phyloP scores from a whole-genome alignment of 108 stramenopile species.

The Pseudonitzschia delicatissima region DNA sequence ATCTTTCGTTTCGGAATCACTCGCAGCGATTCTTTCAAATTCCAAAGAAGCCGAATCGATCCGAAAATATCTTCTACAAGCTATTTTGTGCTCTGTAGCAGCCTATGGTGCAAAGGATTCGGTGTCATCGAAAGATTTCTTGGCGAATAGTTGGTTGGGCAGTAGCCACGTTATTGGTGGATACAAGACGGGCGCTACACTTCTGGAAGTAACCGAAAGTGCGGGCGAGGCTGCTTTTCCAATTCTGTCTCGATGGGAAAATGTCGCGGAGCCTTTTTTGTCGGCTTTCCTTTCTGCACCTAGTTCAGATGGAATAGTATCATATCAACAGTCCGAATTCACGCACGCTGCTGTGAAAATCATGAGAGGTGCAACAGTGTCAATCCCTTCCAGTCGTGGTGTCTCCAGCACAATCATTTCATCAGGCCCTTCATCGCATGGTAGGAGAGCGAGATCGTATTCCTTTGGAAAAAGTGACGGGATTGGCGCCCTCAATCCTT shows the following conservation, averaged over 20 bases:
- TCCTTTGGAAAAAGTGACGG: conserved; percentile 64
- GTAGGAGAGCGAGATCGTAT: conserved; percentile 71
- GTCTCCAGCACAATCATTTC: conserved; percentile 49
- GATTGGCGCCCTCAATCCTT: conserved; percentile 46
- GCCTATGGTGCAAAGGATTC: conserved; percentile 3
- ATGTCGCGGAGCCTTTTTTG: conserved; percentile 55
- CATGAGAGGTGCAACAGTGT: conserved; percentile 64
- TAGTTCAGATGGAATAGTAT: not conserved
- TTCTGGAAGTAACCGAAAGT: conserved; percentile 60
- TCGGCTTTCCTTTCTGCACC: conserved; percentile 11
- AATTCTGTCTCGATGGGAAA: conserved; percentile 52
- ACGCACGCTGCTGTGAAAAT: conserved; percentile 49
- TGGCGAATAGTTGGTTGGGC: conserved; percentile 14
- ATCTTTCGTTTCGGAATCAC: conserved; percentile 7
- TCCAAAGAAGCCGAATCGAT: not conserved
- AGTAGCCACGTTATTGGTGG: conserved; percentile 28
- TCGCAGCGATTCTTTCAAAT: conserved; percentile 11
- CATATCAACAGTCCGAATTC: conserved; percentile 17
- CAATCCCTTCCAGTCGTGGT: conserved; percentile 29
- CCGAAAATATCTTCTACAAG: conserved; percentile 12
- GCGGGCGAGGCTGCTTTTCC: conserved; percentile 70
- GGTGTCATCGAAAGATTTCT: not conserved
- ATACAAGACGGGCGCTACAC: conserved; percentile 32
- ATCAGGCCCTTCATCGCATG: conserved; percentile 62
- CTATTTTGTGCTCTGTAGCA: not conserved